Conservation (phyloP, 768 basidiomycete species). For the Amanita phalloides region DNA sequence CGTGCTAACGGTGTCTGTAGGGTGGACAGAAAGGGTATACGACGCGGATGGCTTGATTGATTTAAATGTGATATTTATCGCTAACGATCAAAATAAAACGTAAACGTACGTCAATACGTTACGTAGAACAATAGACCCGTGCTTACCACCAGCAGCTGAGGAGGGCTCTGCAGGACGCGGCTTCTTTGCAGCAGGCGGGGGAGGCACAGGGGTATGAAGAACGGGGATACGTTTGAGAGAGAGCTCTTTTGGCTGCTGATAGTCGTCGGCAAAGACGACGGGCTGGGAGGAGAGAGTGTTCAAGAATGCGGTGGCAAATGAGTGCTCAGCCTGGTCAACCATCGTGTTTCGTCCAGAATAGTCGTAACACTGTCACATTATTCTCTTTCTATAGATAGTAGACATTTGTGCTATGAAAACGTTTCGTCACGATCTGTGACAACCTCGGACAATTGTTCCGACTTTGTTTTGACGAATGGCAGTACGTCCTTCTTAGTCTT, state of each 20-base stretch:
- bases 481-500: constrained; percentile 15
- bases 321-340: constrained; percentile 47
- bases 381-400: too few relatives aligned
- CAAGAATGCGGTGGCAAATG: constrained; percentile 58
- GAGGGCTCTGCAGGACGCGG: background rate
- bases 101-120: background rate
- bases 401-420: too few relatives aligned
- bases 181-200: constrained; percentile 5
- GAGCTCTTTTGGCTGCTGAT: constrained; percentile 59
- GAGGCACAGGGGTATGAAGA: constrained; percentile 19
- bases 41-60: constrained; percentile 80
- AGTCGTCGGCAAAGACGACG: constrained; percentile 61
- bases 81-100: constrained; percentile 12
- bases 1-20: constrained; percentile 72
- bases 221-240: constrained; percentile 62
- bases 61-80: constrained; percentile 69
- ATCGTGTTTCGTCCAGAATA: constrained; percentile 11
- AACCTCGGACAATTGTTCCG: background rate
- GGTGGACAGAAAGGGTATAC: constrained; percentile 61
- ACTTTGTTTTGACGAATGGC: constrained; percentile 19
- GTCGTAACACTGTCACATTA: constrained; percentile 1
- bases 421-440: background rate
- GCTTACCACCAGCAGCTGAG: background rate
- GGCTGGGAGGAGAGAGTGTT: constrained; percentile 59
- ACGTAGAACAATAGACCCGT: background rate